Conservation (phyloP, 352 stramenopile genomes). For the Pythium aquatile region DNA sequence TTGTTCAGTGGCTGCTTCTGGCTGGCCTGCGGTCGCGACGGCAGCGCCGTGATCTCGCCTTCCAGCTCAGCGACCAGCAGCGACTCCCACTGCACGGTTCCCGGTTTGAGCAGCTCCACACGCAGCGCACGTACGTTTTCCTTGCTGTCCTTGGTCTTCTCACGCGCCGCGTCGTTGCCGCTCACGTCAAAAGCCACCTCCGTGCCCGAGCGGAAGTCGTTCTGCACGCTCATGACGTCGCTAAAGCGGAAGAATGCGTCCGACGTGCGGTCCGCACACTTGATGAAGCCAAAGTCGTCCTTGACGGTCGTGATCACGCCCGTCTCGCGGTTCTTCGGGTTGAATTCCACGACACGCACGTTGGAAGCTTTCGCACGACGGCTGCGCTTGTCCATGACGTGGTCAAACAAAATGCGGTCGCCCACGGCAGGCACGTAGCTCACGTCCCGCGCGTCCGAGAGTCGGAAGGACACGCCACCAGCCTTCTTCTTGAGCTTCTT, state of each 20-base stretch:
- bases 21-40: slow-evolving; percentile 31
- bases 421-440: slow-evolving; percentile 60
- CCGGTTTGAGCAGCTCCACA: slow-evolving; percentile 52
- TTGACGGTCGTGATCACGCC: slow-evolving; percentile 69
- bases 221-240: slow-evolving; percentile 61
- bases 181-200: slow-evolving; percentile 76
- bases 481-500: slow-evolving; percentile 48
- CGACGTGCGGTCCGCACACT: slow-evolving; percentile 57
- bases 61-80: slow-evolving; percentile 38
- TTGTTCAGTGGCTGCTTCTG: slow-evolving; percentile 29
- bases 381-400: slow-evolving; percentile 70
- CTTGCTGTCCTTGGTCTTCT: slow-evolving; percentile 12
- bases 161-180: slow-evolving; percentile 27
- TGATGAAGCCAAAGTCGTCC: slow-evolving; percentile 84
- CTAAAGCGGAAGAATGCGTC: slow-evolving; percentile 81
- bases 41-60: slow-evolving; percentile 45
- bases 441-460: slow-evolving; percentile 61
- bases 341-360: slow-evolving; percentile 58
- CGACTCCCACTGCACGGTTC: slow-evolving; percentile 66
- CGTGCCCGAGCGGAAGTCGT: slow-evolving; percentile 47
- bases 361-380: slow-evolving; percentile 57
- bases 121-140: slow-evolving; percentile 58
- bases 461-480: slow-evolving; percentile 42
- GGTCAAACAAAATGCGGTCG: slow-evolving; percentile 65
- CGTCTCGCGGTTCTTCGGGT: slow-evolving; percentile 63